Conservation (phyloP, 306 rosid species). For the Acacia acuminata region DNA sequence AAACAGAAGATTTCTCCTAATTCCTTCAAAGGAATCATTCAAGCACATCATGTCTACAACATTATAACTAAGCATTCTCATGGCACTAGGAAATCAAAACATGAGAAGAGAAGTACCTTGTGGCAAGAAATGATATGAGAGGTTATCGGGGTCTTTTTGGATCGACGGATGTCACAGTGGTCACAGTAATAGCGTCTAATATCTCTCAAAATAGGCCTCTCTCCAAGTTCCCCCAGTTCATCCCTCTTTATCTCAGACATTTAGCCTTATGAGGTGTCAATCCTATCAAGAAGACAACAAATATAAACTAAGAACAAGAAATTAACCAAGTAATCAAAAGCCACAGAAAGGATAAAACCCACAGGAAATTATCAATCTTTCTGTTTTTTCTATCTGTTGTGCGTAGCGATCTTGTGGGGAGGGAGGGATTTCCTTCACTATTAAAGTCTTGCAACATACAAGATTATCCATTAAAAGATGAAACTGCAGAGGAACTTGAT, state of each 20-base stretch:
- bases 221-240: slow-evolving; percentile 30
- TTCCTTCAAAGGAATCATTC: no score
- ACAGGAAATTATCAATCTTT: neutral
- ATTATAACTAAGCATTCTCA: no score
- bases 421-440: neutral
- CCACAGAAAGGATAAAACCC: neutral
- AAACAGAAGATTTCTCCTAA: no score
- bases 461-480: neutral
- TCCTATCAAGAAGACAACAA: neutral
- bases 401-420: neutral
- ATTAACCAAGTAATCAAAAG: neutral
- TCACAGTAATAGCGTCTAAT: slow-evolving; percentile 63
- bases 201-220: slow-evolving; percentile 47
- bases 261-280: neutral
- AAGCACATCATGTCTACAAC: no score
- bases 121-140: slow-evolving; percentile 62
- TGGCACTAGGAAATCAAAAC: no score
- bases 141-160: slow-evolving; percentile 59
- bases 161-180: slow-evolving; percentile 68
- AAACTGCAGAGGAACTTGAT: neutral
- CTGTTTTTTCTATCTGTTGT: neutral
- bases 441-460: neutral
- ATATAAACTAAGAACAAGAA: neutral
- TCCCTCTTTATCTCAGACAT: slow-evolving; percentile 33
- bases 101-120: slow-evolving; percentile 46